A percentile compares a stretch with the other conserved stretches of the same genome.
phyloP scores from a whole-genome alignment of 2,329 filamentous ascomycete genomes.

The Diaporthe longicolla region DNA sequence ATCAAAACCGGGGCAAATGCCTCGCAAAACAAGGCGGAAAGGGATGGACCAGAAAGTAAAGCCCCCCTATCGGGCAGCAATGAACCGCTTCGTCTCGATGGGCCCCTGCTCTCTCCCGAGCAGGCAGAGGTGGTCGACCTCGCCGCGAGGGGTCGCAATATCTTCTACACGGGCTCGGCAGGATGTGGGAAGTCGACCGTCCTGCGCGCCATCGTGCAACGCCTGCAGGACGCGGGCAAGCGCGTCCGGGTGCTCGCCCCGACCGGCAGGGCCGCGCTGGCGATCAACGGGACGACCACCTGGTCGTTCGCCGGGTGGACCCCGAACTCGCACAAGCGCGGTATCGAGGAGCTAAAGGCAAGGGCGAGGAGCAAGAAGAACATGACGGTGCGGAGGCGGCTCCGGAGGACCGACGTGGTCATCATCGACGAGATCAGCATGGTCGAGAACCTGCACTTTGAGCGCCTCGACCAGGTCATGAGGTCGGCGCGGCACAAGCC shows the following conservation, averaged over 20 bases:
- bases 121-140: slow-evolving; percentile 64
- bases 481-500: slow-evolving; percentile 52
- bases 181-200: slow-evolving; percentile 72
- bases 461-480: slow-evolving; percentile 64
- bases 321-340: slow-evolving; percentile 59
- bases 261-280: slow-evolving; percentile 70
- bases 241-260: slow-evolving; percentile 69
- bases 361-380: slow-evolving; percentile 49
- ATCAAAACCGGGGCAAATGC: too few relatives aligned
- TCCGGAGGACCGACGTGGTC: slow-evolving; percentile 65
- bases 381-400: slow-evolving; percentile 51
- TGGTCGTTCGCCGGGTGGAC: slow-evolving; percentile 72
- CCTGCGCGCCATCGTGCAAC: slow-evolving; percentile 61
- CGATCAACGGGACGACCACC: slow-evolving; percentile 69
- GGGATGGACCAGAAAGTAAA: too few relatives aligned
- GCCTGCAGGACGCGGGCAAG: slow-evolving; percentile 52
- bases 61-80: background rate
- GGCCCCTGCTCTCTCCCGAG: slow-evolving; percentile 59
- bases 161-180: slow-evolving; percentile 76
- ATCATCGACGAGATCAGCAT: slow-evolving; percentile 79
- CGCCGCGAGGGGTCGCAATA: slow-evolving; percentile 65
- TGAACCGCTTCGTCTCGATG: slow-evolving; percentile 10
- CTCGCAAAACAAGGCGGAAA: too few relatives aligned
- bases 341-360: slow-evolving; percentile 52
- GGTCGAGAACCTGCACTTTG: slow-evolving; percentile 69